Percentiles rank a stretch among this genome's conserved stretches.
phyloP scores from a whole-genome alignment of 2,329 filamentous ascomycete genomes.

The Alternaria tenuissima region DNA sequence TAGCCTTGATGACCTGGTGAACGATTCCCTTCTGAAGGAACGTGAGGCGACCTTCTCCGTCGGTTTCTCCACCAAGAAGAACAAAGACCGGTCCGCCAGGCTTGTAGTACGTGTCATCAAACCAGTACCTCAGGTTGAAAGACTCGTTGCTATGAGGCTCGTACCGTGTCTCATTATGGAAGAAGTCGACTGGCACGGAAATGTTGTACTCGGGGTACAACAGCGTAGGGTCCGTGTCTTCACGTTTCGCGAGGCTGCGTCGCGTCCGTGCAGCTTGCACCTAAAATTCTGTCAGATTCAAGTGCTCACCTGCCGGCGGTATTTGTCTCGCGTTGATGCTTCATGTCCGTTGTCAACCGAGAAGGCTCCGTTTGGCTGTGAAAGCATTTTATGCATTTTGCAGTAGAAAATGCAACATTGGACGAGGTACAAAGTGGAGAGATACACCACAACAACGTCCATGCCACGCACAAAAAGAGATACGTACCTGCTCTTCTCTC shows the following conservation, averaged over 20 bases:
- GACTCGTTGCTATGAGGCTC: constrained; percentile 75
- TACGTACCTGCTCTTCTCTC: constrained; percentile 34
- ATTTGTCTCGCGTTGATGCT: neutral
- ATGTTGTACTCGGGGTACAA: constrained; percentile 62
- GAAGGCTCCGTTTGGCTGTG: neutral
- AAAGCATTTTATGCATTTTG: neutral
- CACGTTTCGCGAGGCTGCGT: constrained; percentile 38
- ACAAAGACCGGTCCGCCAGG: constrained; percentile 83
- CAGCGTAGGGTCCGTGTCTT: constrained; percentile 42
- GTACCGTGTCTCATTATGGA: constrained; percentile 80
- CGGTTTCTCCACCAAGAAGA: constrained; percentile 75
- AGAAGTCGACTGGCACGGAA: constrained; percentile 75
- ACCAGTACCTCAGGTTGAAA: constrained; percentile 83
- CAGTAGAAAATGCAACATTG: neutral
- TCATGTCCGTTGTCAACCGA: neutral
- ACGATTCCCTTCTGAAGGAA: constrained; percentile 82
- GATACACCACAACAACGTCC: neutral
- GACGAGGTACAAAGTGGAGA: neutral
- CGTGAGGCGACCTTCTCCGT: constrained; percentile 67
- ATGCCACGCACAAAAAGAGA: neutral
- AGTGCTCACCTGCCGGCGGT: neutral
- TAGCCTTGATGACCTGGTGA: constrained; percentile 71
- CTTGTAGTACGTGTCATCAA: constrained; percentile 78
- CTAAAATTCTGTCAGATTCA: constrained; percentile 20
- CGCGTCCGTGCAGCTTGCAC: constrained; percentile 23